Evolutionary conservation across 148 eudicot species (phyloP), one percentile per base, ranked within the genome.

Genomic region (Rhododendron henanense): DNA sequence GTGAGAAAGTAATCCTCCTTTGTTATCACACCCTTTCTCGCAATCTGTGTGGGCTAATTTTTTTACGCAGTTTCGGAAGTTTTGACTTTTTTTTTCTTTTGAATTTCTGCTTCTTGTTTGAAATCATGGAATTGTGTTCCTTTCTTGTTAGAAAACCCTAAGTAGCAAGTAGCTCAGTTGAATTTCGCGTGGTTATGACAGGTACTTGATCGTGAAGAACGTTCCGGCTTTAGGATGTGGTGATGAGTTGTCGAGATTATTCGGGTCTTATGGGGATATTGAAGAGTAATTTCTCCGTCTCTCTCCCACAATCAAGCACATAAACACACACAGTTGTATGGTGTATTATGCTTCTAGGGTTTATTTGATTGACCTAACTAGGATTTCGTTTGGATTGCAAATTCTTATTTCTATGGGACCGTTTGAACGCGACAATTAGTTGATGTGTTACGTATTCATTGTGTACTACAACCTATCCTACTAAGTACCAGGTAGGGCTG

Each of bases 211-310:
- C 78, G 95, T 94, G 87, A 93, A 96, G 88, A 96, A 95, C 84
- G 99, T 96, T 80, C 97, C 99, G 6, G 92, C 98, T 0, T 85
- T 96, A 88, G 97, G 98, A 0, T 96, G 99, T 89, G 97, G 94
- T 63, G 98, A 94, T 92, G 94, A 94, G 87, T 90, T 96, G 48
- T 87, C 79, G 55, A 91, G 91, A 81, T 81, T 96, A 80, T 96
- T 96, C 87, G 91, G 92, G 9, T 91, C 91, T 9, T 95, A 95
- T 86, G 99, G 99, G 23, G 90, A 91, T 83, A 90, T 96, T 87
- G 96, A 95, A 88, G 98, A 95, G 97, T 96, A 93, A 90, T 90
- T 10, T 79, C 63, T 16, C 45, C 47, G 15, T 11, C 41, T 37
- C 77, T 73, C 51, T 75, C 74, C 85, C 77, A 69, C 74, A 25